phyloP scores from a whole-genome alignment of 2,329 filamentous ascomycete species.

The Aspergillus sp. region DNA sequence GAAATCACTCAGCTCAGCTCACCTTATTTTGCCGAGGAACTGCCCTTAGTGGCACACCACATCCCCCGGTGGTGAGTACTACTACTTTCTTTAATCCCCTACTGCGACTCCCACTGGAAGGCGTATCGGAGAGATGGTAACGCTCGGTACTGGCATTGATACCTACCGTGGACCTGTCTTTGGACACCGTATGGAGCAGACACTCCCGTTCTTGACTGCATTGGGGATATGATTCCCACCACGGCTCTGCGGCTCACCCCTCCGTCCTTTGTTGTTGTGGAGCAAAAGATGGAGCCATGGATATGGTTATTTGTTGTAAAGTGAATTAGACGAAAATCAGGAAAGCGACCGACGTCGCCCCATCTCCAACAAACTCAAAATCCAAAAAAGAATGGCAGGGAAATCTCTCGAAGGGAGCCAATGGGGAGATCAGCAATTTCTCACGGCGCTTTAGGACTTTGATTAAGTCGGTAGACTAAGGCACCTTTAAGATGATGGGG shows the following conservation, averaged over 20 bases:
- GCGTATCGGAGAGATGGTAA: background rate
- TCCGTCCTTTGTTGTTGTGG: slow-evolving; percentile 13
- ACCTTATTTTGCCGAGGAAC: slow-evolving; percentile 2
- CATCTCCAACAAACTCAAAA: slow-evolving; percentile 18
- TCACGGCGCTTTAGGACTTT: background rate
- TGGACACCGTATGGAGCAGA: background rate
- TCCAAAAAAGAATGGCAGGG: slow-evolving; percentile 1
- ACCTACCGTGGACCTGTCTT: background rate
- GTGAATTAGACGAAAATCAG: slow-evolving; percentile 12
- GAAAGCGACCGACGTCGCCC: slow-evolving; percentile 5
- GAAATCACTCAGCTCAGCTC: background rate
- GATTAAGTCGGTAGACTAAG: slow-evolving; percentile 6
- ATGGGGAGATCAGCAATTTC: background rate
- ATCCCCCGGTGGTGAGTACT: background rate
- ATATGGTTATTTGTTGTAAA: slow-evolving; percentile 15
- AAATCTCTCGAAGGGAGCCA: background rate
- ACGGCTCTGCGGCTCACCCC: slow-evolving; percentile 12
- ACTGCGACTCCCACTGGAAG: background rate
- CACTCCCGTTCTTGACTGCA: background rate
- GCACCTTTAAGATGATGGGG: slow-evolving; percentile 2
- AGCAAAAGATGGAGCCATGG: slow-evolving; percentile 14
- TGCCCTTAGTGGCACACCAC: background rate
- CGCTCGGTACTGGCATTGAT: background rate
- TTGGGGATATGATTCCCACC: background rate
- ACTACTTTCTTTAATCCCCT: too few species aligned